Percentiles rank a stretch among this genome's conserved stretches.
Conservation (phyloP, 306 rosid species). For the Malus orientalis region DNA sequence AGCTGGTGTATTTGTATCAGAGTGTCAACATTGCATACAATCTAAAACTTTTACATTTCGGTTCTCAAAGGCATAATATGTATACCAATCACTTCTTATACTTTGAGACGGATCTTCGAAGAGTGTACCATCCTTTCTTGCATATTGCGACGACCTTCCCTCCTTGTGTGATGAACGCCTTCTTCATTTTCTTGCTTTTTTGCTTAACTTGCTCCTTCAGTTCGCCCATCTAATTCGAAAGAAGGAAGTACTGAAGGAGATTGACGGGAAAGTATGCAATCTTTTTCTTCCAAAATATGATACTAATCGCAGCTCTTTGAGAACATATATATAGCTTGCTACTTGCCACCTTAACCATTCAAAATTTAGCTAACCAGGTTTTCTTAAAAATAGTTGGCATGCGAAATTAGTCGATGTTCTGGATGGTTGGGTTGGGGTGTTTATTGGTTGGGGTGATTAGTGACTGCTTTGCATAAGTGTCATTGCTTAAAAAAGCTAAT, state of each 20-base stretch:
- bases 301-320: not conserved
- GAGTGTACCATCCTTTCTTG: slow-evolving; percentile 4
- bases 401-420: not conserved
- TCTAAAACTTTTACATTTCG: no score
- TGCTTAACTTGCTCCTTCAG: not conserved
- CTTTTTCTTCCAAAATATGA: no score
- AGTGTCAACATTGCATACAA: no score
- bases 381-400: not conserved
- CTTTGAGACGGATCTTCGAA: slow-evolving; percentile 14
- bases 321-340: not conserved
- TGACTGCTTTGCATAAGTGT: no score
- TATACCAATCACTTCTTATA: not conserved
- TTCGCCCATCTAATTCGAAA: not conserved
- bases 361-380: not conserved
- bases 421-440: not conserved
- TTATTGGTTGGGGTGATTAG: not conserved
- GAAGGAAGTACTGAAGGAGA: not conserved
- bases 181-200: not conserved
- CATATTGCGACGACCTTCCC: not conserved
- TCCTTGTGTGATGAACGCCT: not conserved
- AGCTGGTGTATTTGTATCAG: no score
- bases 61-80: no score
- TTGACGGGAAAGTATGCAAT: no score
- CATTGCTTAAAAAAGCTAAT: no score
- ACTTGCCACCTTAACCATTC: not conserved